phyloP scores from a whole-genome alignment of 495 filamentous ascomycete species.

The Aspergillus panamensis region DNA sequence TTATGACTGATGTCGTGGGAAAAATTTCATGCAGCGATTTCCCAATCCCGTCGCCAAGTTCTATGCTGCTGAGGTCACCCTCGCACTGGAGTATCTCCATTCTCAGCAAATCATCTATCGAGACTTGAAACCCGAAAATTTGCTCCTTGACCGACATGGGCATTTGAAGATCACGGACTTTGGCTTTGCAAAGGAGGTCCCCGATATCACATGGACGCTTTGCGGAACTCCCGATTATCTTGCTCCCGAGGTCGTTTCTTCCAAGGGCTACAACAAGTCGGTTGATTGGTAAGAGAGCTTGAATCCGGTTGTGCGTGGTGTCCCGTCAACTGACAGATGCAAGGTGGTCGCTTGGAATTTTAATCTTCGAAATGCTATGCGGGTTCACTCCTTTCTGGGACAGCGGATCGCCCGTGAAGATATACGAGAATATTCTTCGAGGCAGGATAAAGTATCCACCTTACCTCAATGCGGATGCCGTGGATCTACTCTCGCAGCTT shows the following conservation, averaged over 20 bases:
- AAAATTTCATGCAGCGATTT: conserved; percentile 64
- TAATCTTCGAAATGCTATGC: conserved; percentile 99
- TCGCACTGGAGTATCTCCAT: conserved; percentile 96
- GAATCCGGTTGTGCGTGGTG: not conserved
- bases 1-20: not conserved
- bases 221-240: conserved; percentile 99
- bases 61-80: conserved; percentile 94
- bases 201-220: conserved; percentile 98
- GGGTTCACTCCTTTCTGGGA: conserved; percentile 99
- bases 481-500: conserved; percentile 83
- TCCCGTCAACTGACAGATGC: not conserved
- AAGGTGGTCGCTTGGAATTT: conserved; percentile 97
- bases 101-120: conserved; percentile 93
- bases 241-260: conserved; percentile 92
- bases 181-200: conserved; percentile 96
- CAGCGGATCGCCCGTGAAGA: conserved; percentile 93
- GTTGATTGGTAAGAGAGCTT: conserved; percentile 80
- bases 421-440: conserved; percentile 96
- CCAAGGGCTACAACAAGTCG: conserved; percentile 98
- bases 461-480: conserved; percentile 91
- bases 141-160: conserved; percentile 91
- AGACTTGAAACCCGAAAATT: conserved; percentile 94
- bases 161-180: conserved; percentile 99
- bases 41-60: conserved; percentile 99
- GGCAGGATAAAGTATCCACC: conserved; percentile 93